These are phyloP conservation scores for Fusarium xyrophilum DNA, from an alignment of 2,329 filamentous ascomycete species.

Conservation along the genomic window DNA sequence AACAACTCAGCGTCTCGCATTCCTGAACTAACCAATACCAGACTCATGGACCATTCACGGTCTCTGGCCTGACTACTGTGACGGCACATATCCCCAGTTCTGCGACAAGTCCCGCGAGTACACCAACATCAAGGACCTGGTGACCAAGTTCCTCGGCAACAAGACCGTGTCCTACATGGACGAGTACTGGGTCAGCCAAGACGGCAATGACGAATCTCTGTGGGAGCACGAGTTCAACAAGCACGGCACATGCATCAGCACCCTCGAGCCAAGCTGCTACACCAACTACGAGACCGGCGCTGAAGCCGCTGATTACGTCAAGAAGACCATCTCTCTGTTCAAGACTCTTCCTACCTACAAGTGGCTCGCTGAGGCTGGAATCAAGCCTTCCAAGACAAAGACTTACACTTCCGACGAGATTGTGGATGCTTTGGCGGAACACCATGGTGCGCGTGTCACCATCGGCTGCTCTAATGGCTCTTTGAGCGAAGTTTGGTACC, in stretches of 20 bases:
- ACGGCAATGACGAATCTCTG: constrained; percentile 68
- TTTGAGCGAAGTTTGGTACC: constrained; percentile 66
- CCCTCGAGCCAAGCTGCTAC: constrained; percentile 73
- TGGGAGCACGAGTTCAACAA: constrained; percentile 81
- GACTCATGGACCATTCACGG: constrained; percentile 80
- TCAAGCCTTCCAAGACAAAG: constrained; percentile 58
- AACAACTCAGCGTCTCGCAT: neutral
- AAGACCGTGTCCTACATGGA: constrained; percentile 71
- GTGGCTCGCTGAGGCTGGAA: constrained; percentile 66
- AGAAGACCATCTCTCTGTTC: constrained; percentile 70
- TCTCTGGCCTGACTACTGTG: constrained; percentile 71
- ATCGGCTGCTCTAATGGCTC: constrained; percentile 60
- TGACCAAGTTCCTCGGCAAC: constrained; percentile 59
- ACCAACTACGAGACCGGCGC: constrained; percentile 63
- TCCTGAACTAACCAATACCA: constrained; percentile 23
- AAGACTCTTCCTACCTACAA: constrained; percentile 70
- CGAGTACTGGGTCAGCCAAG: constrained; percentile 74
- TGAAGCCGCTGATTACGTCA: constrained; percentile 74
- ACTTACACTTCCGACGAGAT: constrained; percentile 68
- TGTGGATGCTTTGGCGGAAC: constrained; percentile 62
- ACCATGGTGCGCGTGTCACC: constrained; percentile 62
- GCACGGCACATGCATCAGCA: constrained; percentile 77
- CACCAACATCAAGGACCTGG: constrained; percentile 69
- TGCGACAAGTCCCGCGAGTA: constrained; percentile 70
- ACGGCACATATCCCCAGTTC: constrained; percentile 72